Conservation (phyloP, 1,139 yeast genomes). For the Nematodospora anomalae region DNA sequence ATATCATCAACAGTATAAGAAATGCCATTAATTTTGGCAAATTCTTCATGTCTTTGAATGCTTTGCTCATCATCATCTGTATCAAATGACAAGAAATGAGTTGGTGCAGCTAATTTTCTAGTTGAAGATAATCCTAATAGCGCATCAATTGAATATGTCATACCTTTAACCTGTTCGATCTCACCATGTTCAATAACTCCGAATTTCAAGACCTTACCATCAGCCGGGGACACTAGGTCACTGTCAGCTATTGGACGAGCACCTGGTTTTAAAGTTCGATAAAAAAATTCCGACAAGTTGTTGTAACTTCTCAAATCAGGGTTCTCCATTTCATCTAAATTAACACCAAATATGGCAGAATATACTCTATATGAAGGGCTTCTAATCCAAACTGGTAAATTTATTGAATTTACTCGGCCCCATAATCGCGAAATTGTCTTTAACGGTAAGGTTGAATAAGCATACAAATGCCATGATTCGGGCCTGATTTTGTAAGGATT, state of each 20-base stretch:
- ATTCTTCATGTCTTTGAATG: slow-evolving; percentile 62
- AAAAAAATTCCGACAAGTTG: slow-evolving; percentile 89
- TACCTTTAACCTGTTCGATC: slow-evolving; percentile 95
- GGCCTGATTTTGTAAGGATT: slow-evolving; percentile 54
- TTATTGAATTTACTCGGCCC: slow-evolving; percentile 87
- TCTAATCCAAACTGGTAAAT: slow-evolving; percentile 86
- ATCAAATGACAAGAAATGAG: slow-evolving; percentile 52
- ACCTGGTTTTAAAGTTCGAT: slow-evolving; percentile 77
- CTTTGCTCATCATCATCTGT: slow-evolving; percentile 45
- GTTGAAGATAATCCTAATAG: slow-evolving; percentile 65
- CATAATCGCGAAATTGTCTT: slow-evolving; percentile 89
- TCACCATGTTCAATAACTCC: slow-evolving; percentile 84
- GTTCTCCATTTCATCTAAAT: slow-evolving; percentile 85
- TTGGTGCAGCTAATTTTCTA: slow-evolving; percentile 57
- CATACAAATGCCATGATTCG: slow-evolving; percentile 84
- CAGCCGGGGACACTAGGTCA: slow-evolving; percentile 85
- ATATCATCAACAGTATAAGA: slow-evolving; percentile 70
- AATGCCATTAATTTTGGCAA: slow-evolving; percentile 77
- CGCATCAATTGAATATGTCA: slow-evolving; percentile 89
- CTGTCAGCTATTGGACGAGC: slow-evolving; percentile 73
- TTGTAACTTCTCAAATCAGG: slow-evolving; percentile 71
- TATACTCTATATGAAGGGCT: slow-evolving; percentile 80
- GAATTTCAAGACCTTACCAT: slow-evolving; percentile 83
- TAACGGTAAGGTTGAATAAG: slow-evolving; percentile 87
- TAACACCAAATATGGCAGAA: slow-evolving; percentile 80